These are phyloP conservation scores for Cystobasidium pallidum DNA, from an alignment of 1,284 basidiomycete genomes.

Conservation along the genomic window DNA sequence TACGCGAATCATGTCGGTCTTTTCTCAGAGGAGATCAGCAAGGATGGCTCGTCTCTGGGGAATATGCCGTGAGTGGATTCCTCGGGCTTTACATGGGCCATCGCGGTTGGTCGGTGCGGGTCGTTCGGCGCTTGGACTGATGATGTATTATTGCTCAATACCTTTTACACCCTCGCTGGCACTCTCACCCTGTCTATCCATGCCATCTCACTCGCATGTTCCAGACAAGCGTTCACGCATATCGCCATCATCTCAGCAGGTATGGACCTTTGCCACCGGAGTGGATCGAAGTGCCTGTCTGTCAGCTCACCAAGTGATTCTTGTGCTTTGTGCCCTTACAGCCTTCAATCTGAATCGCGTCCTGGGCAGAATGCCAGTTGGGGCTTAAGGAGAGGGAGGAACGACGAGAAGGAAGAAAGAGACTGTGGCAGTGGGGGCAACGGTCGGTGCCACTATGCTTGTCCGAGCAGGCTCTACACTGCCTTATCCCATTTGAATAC, in stretches of 20 bases:
- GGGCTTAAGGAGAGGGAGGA: constrained; percentile 5
- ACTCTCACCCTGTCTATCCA: background rate
- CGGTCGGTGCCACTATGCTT: too few relatives aligned
- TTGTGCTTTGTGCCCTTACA: constrained; percentile 34
- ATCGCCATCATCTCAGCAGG: constrained; percentile 35
- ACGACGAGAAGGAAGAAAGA: too few relatives aligned
- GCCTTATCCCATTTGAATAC: too few relatives aligned
- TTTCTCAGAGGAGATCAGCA: constrained; percentile 67
- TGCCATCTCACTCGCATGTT: background rate
- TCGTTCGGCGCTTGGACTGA: too few relatives aligned
- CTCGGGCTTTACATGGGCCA: too few relatives aligned
- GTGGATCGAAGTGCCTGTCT: background rate
- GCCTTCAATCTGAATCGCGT: constrained; percentile 48
- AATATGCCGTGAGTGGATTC: constrained; percentile 51
- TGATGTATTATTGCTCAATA: too few relatives aligned
- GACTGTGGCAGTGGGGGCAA: too few relatives aligned
- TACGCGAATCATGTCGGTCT: constrained; percentile 71
- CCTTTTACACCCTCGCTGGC: background rate
- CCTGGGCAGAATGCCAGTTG: constrained; percentile 33
- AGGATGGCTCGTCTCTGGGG: constrained; percentile 47
- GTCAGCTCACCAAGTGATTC: background rate
- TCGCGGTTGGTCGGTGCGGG: too few relatives aligned
- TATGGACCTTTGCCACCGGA: constrained; percentile 7
- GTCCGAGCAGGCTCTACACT: too few relatives aligned
- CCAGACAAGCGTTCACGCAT: constrained; percentile 15